phyloP scores from a whole-genome alignment of 2,329 filamentous ascomycete genomes.

The Trichoderma koningiopsis region DNA sequence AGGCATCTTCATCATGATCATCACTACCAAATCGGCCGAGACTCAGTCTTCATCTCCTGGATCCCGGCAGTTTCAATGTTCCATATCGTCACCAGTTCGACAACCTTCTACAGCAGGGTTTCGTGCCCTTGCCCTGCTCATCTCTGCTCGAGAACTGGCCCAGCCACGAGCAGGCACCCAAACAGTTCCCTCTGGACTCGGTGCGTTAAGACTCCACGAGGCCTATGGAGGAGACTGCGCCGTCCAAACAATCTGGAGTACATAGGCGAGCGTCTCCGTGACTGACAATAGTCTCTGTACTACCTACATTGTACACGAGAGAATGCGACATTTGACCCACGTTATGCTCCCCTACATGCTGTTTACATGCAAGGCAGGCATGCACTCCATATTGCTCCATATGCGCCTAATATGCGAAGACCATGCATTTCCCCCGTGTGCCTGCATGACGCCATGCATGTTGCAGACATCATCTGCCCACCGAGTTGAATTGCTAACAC shows the following conservation, averaged over 20 bases:
- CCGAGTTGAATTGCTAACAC: background rate
- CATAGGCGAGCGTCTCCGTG: background rate
- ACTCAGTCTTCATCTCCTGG: constrained; percentile 6
- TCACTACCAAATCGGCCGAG: background rate
- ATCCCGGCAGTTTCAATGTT: constrained; percentile 8
- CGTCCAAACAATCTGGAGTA: background rate
- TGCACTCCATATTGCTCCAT: background rate
- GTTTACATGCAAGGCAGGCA: background rate
- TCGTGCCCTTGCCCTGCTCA: background rate
- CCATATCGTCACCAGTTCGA: constrained; percentile 21
- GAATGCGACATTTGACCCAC: background rate
- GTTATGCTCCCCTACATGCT: constrained; percentile 1
- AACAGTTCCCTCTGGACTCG: background rate
- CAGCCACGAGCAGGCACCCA: no score
- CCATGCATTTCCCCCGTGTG: constrained; percentile 23
- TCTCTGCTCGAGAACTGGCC: background rate
- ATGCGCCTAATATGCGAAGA: background rate
- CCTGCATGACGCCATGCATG: constrained; percentile 22
- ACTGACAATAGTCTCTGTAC: background rate
- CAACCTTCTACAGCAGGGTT: background rate
- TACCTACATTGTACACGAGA: background rate
- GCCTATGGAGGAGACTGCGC: background rate
- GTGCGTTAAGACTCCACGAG: background rate
- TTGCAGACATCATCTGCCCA: constrained; percentile 3
- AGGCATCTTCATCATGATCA: constrained; percentile 6